A percentile compares a stretch with the other conserved stretches of the same genome.
These are phyloP conservation scores for Apophysomyces variabilis DNA, from an alignment of 371 early-diverging fungal species.

Conservation along the genomic window DNA sequence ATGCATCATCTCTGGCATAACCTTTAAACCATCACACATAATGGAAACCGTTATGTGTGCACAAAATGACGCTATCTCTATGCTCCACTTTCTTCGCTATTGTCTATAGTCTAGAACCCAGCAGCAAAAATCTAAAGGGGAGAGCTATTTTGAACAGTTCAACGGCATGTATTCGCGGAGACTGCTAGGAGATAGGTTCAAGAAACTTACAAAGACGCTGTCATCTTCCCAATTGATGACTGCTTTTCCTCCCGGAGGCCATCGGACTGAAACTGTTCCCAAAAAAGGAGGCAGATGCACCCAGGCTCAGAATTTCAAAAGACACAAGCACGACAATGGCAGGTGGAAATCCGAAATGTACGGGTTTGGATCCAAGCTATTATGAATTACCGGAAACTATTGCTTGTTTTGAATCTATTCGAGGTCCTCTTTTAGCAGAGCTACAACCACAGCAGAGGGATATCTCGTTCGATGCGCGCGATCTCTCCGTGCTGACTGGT, in stretches of 20 bases:
- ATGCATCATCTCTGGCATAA: background rate
- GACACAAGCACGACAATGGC: conserved; percentile 22
- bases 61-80: background rate
- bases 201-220: too few relatives aligned
- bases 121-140: background rate
- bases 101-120: background rate
- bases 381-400: conserved; percentile 48
- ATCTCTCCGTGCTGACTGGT: conserved; percentile 58
- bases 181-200: background rate
- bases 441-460: conserved; percentile 41
- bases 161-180: background rate
- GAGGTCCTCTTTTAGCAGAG: conserved; percentile 43
- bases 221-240: too few relatives aligned
- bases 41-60: background rate
- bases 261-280: background rate
- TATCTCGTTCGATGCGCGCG: conserved; percentile 49
- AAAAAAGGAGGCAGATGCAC: background rate
- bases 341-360: conserved; percentile 40
- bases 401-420: conserved; percentile 50
- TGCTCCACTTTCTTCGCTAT: background rate
- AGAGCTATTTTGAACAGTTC: background rate
- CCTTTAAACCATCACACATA: background rate
- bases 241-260: background rate
- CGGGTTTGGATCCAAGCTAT: conserved; percentile 43
- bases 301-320: background rate